Conservation (phyloP, 1,139 yeast species). For the Yamadazyma spencermartinsiae region DNA sequence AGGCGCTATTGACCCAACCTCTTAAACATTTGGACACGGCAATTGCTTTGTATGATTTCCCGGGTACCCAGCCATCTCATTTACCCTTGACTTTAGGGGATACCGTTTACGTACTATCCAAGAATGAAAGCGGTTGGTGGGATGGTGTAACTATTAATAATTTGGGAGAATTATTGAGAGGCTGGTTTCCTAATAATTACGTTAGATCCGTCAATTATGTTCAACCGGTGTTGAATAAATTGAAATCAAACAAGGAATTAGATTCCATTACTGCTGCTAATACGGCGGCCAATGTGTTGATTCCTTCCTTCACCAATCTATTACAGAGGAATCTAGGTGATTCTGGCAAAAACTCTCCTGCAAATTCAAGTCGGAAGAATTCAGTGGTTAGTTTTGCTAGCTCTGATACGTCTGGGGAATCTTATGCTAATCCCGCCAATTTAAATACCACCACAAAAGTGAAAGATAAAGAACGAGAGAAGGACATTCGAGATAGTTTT, state of each 20-base stretch:
- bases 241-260: conserved; percentile 42
- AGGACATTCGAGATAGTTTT: background rate
- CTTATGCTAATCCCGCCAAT: background rate
- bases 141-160: conserved; percentile 57
- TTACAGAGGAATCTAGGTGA: conserved; percentile 40
- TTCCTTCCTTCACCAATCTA: conserved; percentile 44
- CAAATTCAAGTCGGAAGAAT: conserved; percentile 41
- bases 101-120: conserved; percentile 50
- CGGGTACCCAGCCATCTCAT: conserved; percentile 47
- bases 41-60: conserved; percentile 52
- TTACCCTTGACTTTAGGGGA: conserved; percentile 52
- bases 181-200: conserved; percentile 75
- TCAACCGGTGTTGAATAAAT: conserved; percentile 44
- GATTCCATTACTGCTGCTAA: conserved; percentile 51
- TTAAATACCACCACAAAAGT: background rate
- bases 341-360: conserved; percentile 30
- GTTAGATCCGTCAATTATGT: conserved; percentile 51
- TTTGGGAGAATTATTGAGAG: conserved; percentile 51
- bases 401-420: conserved; percentile 26
- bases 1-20: conserved; percentile 23
- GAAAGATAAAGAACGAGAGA: background rate
- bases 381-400: conserved; percentile 52
- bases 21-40: conserved; percentile 49
- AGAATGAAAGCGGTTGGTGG: conserved; percentile 72
- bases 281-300: conserved; percentile 50